Evolutionary conservation across 805 yeast species (phyloP).

Genomic region (Lachancea dasiensis): DNA sequence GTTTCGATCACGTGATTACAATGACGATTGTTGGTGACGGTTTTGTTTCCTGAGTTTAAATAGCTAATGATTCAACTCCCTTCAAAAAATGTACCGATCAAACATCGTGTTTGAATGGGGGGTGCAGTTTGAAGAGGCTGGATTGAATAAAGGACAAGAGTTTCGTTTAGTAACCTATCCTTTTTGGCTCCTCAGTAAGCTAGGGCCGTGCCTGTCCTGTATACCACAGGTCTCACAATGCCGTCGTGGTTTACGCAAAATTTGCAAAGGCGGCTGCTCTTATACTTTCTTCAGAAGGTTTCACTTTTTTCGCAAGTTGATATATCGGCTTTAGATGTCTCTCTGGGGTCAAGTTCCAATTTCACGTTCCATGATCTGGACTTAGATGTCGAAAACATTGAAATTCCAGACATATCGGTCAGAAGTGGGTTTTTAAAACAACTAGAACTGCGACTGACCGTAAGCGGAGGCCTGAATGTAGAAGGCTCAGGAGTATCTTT

Average conservation of each 20-base stretch:
- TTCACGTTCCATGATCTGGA: constrained; percentile 55
- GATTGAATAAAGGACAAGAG: too few species aligned
- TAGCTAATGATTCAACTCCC: neutral
- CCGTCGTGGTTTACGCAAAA: constrained; percentile 75
- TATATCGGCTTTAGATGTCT: constrained; percentile 73
- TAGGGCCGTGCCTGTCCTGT: too few species aligned
- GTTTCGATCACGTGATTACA: too few species aligned
- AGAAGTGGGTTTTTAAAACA: constrained; percentile 55
- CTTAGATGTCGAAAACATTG: constrained; percentile 64
- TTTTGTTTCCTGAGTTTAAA: neutral
- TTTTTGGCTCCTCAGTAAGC: too few species aligned
- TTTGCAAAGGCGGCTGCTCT: constrained; percentile 72
- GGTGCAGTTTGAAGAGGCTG: too few species aligned
- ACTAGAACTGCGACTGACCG: constrained; percentile 53
- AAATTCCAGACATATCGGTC: constrained; percentile 56
- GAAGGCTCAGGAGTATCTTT: constrained; percentile 51
- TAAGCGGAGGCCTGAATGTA: constrained; percentile 65
- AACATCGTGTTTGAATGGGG: too few species aligned
- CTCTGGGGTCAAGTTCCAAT: constrained; percentile 52
- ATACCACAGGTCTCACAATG: too few species aligned
- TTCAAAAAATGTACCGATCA: neutral
- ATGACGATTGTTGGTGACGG: neutral
- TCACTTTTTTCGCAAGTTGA: constrained; percentile 79
- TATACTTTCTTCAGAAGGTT: constrained; percentile 74
- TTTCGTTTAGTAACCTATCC: too few species aligned